Evolutionary conservation across 108 stramenopile species (phyloP), one percentile per base, ranked within the genome.

Genomic region (Thalassiosira profunda): DNA sequence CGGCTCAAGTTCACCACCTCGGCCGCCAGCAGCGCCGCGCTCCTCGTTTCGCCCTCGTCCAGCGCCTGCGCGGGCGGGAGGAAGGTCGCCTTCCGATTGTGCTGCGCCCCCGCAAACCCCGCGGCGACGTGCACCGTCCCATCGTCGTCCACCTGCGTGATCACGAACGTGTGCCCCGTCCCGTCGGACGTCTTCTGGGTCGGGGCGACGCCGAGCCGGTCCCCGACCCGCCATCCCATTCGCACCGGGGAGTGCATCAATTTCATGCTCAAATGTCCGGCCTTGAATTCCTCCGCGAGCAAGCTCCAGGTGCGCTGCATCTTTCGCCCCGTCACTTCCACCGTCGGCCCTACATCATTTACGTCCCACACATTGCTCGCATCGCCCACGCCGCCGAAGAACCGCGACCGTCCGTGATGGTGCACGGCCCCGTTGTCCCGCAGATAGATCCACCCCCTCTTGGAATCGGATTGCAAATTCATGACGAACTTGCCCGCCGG

Each of bases 221-320:
- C 85, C 11, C 85, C 85, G 10, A 80, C 70, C 18, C 53, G 18
- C 84, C 84, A 85, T 26, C 76, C 82, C 85, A 86, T 86, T 37
- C 63, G 38, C 6, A 51, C 36, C 4, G 85, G 71, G 40, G 71
- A 31, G 44, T 86, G 85, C 80, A 86, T 61, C 23, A 86, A 49
- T 29, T 45, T 46, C 37, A 86, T 70, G 26, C 45, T 63, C 6
- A 37, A 51, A 26, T 45, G 36, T 17, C 82, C 85, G 12, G 25
- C 23, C 3, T 25, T 1, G 11, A 83, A 33, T 23, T 75, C 72
- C 10, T 60, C 30, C 4, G 74, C 65, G 12, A 86, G 43, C 0
- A 86, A 68, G 40, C 70, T 74, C 85, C 85, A 86, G 12, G 85
- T 81, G 17, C 85, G 60, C 35, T 28, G 33, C 41, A 86, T 28